Evolutionary conservation across 345 rosid genomes (phyloP).

Genomic region (Ceriops tagal): DNA sequence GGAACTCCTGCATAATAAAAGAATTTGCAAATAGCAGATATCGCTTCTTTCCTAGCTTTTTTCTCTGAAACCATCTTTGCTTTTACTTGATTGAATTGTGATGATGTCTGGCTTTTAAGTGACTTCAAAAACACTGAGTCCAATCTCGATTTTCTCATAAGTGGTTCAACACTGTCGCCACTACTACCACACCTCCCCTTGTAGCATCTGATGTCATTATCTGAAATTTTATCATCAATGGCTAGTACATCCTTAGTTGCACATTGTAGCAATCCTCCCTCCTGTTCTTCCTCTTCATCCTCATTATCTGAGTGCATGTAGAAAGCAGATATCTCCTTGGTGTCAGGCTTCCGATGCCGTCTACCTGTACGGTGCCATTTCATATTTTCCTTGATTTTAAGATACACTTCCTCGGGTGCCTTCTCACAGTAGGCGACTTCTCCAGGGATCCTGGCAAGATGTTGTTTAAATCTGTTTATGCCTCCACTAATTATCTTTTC

Average conservation of each 20-base stretch:
- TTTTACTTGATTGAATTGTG: conserved; percentile 25
- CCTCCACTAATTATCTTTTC: conserved; percentile 72
- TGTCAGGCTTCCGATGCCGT: conserved; percentile 53
- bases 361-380: conserved; percentile 76
- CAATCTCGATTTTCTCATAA: conserved; percentile 45
- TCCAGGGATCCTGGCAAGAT: conserved; percentile 78
- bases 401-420: conserved; percentile 70
- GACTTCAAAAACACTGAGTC: conserved; percentile 40
- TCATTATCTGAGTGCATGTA: conserved; percentile 47
- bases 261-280: conserved; percentile 38
- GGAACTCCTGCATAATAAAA: conserved; percentile 64
- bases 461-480: conserved; percentile 77
- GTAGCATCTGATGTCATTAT: conserved; percentile 41
- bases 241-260: conserved; percentile 38
- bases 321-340: conserved; percentile 40
- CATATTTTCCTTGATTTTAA: conserved; percentile 71
- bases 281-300: conserved; percentile 50
- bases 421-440: conserved; percentile 68
- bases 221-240: conserved; percentile 47
- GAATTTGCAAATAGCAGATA: conserved; percentile 54
- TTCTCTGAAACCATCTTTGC: conserved; percentile 28
- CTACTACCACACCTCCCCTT: conserved; percentile 38
- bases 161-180: conserved; percentile 45
- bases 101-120: conserved; percentile 22
- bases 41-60: conserved; percentile 45